These are phyloP conservation scores for Pelagophyceae sp. DNA, from an alignment of 352 stramenopile genomes.

Conservation along the genomic window DNA sequence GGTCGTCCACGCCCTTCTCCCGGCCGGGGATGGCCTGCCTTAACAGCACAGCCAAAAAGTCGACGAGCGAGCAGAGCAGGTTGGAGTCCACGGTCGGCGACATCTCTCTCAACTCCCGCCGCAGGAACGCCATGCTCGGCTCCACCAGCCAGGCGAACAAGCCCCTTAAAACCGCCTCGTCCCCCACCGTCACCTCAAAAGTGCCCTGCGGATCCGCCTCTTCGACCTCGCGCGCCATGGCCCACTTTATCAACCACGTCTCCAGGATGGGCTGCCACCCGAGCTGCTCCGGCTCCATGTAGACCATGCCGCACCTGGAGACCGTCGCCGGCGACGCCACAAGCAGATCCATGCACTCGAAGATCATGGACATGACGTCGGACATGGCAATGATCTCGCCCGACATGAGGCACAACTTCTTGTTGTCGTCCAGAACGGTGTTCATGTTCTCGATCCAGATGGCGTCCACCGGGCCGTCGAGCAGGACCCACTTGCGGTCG, in stretches of 20 bases:
- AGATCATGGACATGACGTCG: conserved; percentile 87
- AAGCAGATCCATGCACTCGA: conserved; percentile 79
- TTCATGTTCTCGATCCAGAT: conserved; percentile 94
- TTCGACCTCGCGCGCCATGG: background rate
- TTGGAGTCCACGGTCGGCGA: conserved; percentile 76
- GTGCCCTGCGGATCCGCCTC: conserved; percentile 5
- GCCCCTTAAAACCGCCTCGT: conserved; percentile 57
- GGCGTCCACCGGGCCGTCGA: conserved; percentile 79
- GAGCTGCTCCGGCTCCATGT: conserved; percentile 76
- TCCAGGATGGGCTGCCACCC: conserved; percentile 73
- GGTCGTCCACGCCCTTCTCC: background rate
- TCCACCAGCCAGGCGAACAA: conserved; percentile 75
- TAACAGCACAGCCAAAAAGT: conserved; percentile 46
- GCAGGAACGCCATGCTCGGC: conserved; percentile 70
- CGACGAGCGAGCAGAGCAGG: conserved; percentile 69
- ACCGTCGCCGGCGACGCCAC: conserved; percentile 64
- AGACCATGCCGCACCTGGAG: conserved; percentile 81
- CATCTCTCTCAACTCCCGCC: conserved; percentile 70
- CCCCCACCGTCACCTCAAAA: conserved; percentile 62
- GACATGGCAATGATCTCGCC: conserved; percentile 89
- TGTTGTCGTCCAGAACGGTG: conserved; percentile 82
- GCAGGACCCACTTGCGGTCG: conserved; percentile 83
- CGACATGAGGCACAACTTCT: conserved; percentile 84
- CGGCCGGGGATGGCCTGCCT: conserved; percentile 29
- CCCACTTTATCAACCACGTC: conserved; percentile 54